Evolutionary conservation across 2,329 filamentous ascomycete species (phyloP).

Genomic region (Scytalidium sp.): DNA sequence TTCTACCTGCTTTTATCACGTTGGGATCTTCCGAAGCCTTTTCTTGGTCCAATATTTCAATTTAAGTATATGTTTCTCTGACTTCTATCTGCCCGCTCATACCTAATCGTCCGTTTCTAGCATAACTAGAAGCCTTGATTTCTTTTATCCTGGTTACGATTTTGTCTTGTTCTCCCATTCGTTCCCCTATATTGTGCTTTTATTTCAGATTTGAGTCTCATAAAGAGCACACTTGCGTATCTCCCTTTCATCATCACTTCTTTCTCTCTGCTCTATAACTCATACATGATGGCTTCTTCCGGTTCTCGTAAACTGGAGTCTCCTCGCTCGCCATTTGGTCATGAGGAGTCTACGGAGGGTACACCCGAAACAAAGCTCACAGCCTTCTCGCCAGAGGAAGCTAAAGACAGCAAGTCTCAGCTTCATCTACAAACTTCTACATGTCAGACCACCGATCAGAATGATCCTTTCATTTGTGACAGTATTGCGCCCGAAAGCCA

Average conservation of each 20-base stretch:
- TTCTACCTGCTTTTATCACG: not conserved
- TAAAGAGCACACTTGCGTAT: not conserved
- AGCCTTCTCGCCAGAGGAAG: conserved; percentile 60
- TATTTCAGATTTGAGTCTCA: not conserved
- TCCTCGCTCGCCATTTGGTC: conserved; percentile 44
- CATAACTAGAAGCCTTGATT: not conserved
- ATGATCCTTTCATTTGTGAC: conserved; percentile 48
- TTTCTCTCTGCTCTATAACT: not conserved
- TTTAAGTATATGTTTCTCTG: not conserved
- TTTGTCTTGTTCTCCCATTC: conserved; percentile 2
- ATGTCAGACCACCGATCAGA: conserved; percentile 12
- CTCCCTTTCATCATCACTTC: not conserved
- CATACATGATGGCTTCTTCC: not conserved
- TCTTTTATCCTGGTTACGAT: not conserved
- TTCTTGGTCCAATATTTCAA: not conserved
- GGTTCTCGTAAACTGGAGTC: conserved; percentile 4
- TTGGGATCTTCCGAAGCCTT: not conserved
- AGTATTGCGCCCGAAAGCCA: conserved; percentile 32
- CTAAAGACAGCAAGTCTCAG: conserved; percentile 3
- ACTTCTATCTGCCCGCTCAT: not conserved
- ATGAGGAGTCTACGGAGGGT: conserved; percentile 54
- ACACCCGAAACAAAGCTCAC: conserved; percentile 65
- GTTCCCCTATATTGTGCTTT: not conserved
- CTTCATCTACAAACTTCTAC: conserved; percentile 18
- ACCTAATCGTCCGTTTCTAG: conserved; percentile 1